phyloP scores from a whole-genome alignment of 208 protist species.

The Leishmania turanica region DNA sequence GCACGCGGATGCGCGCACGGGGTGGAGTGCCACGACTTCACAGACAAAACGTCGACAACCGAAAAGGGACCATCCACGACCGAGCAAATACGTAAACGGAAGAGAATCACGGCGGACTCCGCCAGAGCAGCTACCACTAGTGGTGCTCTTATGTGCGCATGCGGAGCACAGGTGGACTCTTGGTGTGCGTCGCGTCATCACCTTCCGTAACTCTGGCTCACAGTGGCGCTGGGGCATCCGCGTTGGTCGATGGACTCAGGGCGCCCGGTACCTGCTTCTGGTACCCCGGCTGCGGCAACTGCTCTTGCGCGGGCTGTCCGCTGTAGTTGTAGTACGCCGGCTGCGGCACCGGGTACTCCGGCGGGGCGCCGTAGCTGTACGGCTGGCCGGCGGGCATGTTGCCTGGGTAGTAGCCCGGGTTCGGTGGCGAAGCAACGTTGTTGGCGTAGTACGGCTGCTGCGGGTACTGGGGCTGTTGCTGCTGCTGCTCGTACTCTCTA shows the following conservation, averaged over 20 bases:
- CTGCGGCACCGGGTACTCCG: constrained; percentile 30
- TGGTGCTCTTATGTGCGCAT: neutral
- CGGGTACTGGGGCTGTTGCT: constrained; percentile 2
- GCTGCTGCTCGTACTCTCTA: constrained; percentile 7
- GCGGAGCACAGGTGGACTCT: neutral
- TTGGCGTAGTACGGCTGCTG: constrained; percentile 14
- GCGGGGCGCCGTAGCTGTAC: constrained; percentile 24
- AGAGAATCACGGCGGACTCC: neutral
- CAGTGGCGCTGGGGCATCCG: neutral
- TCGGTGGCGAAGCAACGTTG: neutral
- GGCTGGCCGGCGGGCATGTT: neutral
- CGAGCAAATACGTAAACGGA: neutral
- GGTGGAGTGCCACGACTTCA: neutral
- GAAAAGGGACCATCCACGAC: neutral
- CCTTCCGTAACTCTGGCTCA: neutral
- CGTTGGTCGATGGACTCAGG: neutral
- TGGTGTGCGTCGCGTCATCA: neutral
- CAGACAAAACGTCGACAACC: too few species aligned
- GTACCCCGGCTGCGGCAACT: neutral
- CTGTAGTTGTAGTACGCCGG: constrained; percentile 38
- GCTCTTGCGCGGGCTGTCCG: constrained; percentile 11
- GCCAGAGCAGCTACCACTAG: neutral
- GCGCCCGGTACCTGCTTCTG: neutral
- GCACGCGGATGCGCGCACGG: neutral
- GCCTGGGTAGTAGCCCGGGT: constrained; percentile 10